Conservation (phyloP, 2,329 filamentous ascomycete species). For the Neopestalotiopsis sp. region DNA sequence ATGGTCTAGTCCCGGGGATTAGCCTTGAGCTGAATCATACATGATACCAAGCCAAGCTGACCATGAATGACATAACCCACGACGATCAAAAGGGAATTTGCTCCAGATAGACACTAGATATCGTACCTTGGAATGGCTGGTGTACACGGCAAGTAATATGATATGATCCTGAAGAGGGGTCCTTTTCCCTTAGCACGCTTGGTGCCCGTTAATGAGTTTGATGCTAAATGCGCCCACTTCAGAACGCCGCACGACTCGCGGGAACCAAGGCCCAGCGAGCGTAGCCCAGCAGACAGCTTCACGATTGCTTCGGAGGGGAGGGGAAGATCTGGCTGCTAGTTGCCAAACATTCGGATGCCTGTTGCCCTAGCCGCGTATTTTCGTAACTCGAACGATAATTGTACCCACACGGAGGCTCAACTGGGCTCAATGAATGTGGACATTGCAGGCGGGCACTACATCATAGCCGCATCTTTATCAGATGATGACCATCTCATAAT, state of each 20-base stretch:
- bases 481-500: neutral
- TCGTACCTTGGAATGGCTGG: no score
- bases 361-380: neutral
- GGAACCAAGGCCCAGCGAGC: neutral
- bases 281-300: neutral
- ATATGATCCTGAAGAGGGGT: neutral
- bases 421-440: neutral
- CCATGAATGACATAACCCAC: neutral
- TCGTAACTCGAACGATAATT: neutral
- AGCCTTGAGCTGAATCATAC: neutral
- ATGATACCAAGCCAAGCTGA: neutral
- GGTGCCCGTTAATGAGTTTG: neutral
- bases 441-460: neutral
- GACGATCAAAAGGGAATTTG: no score
- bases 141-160: no score
- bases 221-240: neutral
- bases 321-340: no score
- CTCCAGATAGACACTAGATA: no score
- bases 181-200: neutral
- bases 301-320: neutral
- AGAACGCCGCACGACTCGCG: neutral
- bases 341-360: neutral
- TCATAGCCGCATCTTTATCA: neutral
- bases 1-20: neutral
- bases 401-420: neutral